Conservation (phyloP, 495 filamentous ascomycete genomes). For the Annulohypoxylon nitens region DNA sequence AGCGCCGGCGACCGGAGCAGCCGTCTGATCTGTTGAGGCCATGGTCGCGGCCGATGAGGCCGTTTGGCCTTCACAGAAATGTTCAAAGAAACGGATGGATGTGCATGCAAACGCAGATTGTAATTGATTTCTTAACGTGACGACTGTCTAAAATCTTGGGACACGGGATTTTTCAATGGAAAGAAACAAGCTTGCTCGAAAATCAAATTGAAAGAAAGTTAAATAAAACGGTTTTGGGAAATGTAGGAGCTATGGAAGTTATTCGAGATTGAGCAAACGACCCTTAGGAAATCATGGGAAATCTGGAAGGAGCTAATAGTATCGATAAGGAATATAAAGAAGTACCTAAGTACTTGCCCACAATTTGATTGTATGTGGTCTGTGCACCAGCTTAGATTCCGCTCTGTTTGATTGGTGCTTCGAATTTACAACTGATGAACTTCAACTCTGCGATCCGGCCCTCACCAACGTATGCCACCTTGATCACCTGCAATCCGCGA, state of each 20-base stretch:
- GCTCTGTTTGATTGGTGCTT: conserved; percentile 39
- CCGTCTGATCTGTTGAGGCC: conserved; percentile 58
- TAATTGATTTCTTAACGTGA: neutral
- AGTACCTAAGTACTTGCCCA: neutral
- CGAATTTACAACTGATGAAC: conserved; percentile 36
- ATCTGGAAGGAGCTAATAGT: neutral
- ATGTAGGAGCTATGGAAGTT: neutral
- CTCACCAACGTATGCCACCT: conserved; percentile 9
- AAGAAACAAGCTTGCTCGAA: neutral
- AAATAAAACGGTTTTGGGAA: neutral
- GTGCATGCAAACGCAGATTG: conserved; percentile 20
- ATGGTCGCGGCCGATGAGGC: conserved; percentile 53
- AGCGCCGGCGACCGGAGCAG: conserved; percentile 54
- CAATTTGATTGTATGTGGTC: conserved; percentile 11
- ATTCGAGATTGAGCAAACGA: conserved; percentile 11
- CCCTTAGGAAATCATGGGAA: neutral
- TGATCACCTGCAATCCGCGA: conserved; percentile 14
- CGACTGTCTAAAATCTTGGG: neutral
- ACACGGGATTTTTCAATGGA: neutral
- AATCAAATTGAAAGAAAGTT: neutral
- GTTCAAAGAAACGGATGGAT: conserved; percentile 11
- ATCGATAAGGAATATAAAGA: conserved; percentile 26
- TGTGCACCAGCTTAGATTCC: conserved; percentile 36
- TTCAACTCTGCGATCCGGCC: conserved; percentile 27
- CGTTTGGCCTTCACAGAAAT: conserved; percentile 35